These are phyloP conservation scores for Irpex rosettiformis DNA, from an alignment of 1,284 basidiomycete genomes.

Conservation along the genomic window DNA sequence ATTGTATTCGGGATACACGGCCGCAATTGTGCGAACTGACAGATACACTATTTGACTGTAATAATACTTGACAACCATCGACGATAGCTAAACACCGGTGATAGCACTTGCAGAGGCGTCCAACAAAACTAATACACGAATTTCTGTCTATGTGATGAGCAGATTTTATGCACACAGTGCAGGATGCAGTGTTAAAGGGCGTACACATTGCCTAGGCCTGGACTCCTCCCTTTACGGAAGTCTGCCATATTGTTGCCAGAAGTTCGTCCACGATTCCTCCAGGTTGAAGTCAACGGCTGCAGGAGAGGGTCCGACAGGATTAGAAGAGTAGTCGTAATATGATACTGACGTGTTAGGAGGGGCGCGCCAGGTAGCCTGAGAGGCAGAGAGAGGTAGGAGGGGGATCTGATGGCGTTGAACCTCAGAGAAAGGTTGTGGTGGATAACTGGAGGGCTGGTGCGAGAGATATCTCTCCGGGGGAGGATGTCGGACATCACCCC, in stretches of 20 bases:
- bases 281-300: constrained; percentile 12
- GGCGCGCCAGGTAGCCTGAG: not conserved
- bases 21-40: not conserved
- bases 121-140: not conserved
- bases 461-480: not conserved
- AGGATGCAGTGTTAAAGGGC: too few species aligned
- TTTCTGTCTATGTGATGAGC: not conserved
- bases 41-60: not conserved
- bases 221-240: too few species aligned
- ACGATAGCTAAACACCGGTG: not conserved
- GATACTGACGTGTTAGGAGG: not conserved
- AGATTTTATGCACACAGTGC: not conserved
- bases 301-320: not conserved
- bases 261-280: constrained; percentile 15
- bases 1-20: not conserved
- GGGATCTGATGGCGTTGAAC: not conserved
- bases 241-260: constrained; percentile 12
- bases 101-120: not conserved
- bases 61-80: not conserved
- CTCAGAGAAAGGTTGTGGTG: not conserved
- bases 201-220: too few species aligned
- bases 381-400: not conserved
- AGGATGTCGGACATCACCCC: not conserved
- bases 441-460: not conserved
- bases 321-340: constrained; percentile 2